Percentiles rank a stretch among this genome's conserved stretches.
Evolutionary conservation across 2,329 filamentous ascomycete genomes (phyloP).

Genomic region (Coniochaeta sp.): DNA sequence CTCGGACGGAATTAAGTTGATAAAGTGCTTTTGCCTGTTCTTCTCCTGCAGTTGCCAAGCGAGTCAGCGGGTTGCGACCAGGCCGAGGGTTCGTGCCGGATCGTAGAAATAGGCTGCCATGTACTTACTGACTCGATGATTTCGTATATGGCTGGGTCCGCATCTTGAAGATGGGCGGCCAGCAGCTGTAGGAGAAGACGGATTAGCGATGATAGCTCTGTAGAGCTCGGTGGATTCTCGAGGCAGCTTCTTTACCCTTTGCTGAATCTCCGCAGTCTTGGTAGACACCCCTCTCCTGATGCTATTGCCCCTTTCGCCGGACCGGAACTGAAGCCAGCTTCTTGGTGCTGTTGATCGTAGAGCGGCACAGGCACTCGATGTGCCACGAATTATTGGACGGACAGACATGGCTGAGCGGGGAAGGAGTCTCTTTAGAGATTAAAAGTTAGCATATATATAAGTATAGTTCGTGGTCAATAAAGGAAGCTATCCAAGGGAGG

Average conservation of each 20-base stretch:
- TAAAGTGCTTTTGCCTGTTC: conserved; percentile 92
- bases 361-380: conserved; percentile 28
- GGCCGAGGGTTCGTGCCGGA: not conserved
- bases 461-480: not conserved
- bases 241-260: conserved; percentile 36
- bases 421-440: not conserved
- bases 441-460: not conserved
- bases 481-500: not conserved
- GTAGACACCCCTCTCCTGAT: conserved; percentile 37
- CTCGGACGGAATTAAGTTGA: conserved; percentile 93
- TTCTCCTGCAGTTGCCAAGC: conserved; percentile 63
- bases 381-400: conserved; percentile 35
- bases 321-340: conserved; percentile 20
- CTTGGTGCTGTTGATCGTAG: conserved; percentile 28
- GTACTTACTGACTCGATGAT: conserved; percentile 77
- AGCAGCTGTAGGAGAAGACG: conserved; percentile 54
- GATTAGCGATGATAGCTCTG: no score
- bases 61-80: not conserved
- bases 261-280: conserved; percentile 46
- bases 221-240: not conserved
- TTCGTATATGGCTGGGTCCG: conserved; percentile 78
- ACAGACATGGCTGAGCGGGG: conserved; percentile 34
- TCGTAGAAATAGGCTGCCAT: not conserved
- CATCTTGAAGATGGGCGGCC: conserved; percentile 68
- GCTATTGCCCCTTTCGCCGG: conserved; percentile 8